Base-by-base conservation (phyloP, 2,329 filamentous ascomycete species). In the Hymenoscyphus occultus region DNA sequence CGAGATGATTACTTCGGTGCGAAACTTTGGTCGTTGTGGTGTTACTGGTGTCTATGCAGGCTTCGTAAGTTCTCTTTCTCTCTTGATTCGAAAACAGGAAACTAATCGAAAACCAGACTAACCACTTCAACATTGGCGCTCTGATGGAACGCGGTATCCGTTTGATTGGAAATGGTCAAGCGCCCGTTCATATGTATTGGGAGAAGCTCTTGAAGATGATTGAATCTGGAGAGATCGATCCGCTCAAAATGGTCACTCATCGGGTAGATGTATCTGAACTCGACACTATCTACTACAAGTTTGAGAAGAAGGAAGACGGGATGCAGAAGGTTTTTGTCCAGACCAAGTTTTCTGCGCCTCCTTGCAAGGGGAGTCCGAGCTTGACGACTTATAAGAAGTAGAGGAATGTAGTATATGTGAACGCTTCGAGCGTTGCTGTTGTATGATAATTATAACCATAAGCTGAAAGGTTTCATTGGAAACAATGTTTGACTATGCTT, bases 61-160 rank as follows among this genome's bases (percentile, higher is more conserved):
- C 65, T 87, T 84, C 68, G 83, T 85, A 70, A 75, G 82, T 78
- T 22, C 51, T 57, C 31, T 12, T 56, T 39, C 56, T 40, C 28
- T 10, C 5, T 42, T 39, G 7, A 35, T 22, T 54, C 45, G 19
- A 61, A 51, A 22, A 5, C 7, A 7, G 35, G 1, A 35, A 35
- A 51, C 65, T 65, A 60, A 64, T 45, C 14, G 19, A 16, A 51
- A 10, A 5, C 12, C 32, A 70, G 65, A 69, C 69, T 13, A 74
- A 74, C 45, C 71, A 73, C 39, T 73, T 74, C 65, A 71, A 72
- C 42, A 73, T 74, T 22, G 71, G 92, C 10, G 88, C 90, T 0
- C 75, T 96, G 14, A 96, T 96, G 92, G 87, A 96, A 78, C 87
- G 90, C 39, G 92, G 92, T n/a, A 86, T 96, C 70, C 88, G 90